A percentile compares a stretch with the other conserved stretches of the same genome.
These are phyloP conservation scores for Cyclotella kingstonii DNA, from an alignment of 108 stramenopile genomes.

Conservation along the genomic window DNA sequence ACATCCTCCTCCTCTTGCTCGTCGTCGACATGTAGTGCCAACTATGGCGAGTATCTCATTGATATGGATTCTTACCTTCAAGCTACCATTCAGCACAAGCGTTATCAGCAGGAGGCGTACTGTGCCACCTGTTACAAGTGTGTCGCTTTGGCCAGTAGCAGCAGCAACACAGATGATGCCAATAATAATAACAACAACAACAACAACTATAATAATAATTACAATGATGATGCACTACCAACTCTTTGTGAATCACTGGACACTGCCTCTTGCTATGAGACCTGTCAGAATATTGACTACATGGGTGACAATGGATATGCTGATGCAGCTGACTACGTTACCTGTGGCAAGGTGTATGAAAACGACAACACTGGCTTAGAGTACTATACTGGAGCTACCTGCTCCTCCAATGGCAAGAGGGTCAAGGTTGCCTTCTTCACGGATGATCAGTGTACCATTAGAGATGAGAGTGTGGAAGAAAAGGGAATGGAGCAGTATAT, in stretches of 20 bases:
- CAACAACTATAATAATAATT: neutral
- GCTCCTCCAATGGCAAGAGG: slow-evolving; percentile 58
- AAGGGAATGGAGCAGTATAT: slow-evolving; percentile 64
- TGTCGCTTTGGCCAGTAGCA: slow-evolving; percentile 9
- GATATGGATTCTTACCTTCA: slow-evolving; percentile 76
- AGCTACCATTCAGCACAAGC: slow-evolving; percentile 61
- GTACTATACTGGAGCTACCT: slow-evolving; percentile 77
- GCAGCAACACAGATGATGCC: slow-evolving; percentile 2
- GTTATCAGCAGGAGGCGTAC: slow-evolving; percentile 65
- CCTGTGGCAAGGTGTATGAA: slow-evolving; percentile 61
- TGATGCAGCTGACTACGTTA: slow-evolving; percentile 60
- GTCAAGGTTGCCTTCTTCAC: slow-evolving; percentile 86
- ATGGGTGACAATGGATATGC: slow-evolving; percentile 68
- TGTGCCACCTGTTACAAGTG: slow-evolving; percentile 73
- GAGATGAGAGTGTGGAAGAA: slow-evolving; percentile 46
- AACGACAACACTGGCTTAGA: slow-evolving; percentile 54
- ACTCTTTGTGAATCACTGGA: too few relatives aligned
- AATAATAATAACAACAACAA: neutral
- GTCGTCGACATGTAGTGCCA: slow-evolving; percentile 61
- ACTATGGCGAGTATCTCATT: slow-evolving; percentile 83
- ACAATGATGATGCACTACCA: too few relatives aligned
- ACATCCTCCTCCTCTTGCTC: too few relatives aligned
- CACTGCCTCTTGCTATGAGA: slow-evolving; percentile 62
- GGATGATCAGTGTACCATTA: slow-evolving; percentile 61
- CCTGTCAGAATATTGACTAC: slow-evolving; percentile 78